Conservation (phyloP, 306 rosid species). For the Ceratonia siliqua region DNA sequence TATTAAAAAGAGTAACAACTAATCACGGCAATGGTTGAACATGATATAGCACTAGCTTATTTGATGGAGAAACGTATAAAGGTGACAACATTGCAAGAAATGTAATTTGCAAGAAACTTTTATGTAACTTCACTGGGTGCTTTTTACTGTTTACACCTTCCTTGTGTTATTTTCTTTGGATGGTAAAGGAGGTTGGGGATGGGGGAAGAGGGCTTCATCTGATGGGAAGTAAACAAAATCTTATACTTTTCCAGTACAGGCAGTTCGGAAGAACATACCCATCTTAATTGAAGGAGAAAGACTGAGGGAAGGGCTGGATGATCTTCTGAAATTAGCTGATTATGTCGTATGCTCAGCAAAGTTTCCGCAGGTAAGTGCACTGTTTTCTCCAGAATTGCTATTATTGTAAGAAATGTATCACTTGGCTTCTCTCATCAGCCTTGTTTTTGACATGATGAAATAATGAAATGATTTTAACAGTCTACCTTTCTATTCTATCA, state of each 20-base stretch:
- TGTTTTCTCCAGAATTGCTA: slow-evolving; percentile 23
- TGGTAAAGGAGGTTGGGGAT: slow-evolving; percentile 15
- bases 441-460: slow-evolving; percentile 18
- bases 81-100: not conserved
- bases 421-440: slow-evolving; percentile 15
- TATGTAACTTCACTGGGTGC: slow-evolving; percentile 1
- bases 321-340: slow-evolving; percentile 69
- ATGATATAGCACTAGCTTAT: not conserved
- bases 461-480: slow-evolving; percentile 24
- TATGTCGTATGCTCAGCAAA: slow-evolving; percentile 76
- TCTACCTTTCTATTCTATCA: slow-evolving; percentile 21
- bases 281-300: slow-evolving; percentile 87
- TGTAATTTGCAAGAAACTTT: slow-evolving; percentile 17
- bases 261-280: slow-evolving; percentile 70
- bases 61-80: slow-evolving; percentile 5
- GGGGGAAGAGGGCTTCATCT: slow-evolving; percentile 27
- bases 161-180: slow-evolving; percentile 14
- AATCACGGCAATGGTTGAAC: slow-evolving; percentile 17
- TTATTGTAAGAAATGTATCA: slow-evolving; percentile 10
- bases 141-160: slow-evolving; percentile 11
- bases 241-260: slow-evolving; percentile 63
- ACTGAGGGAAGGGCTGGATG: slow-evolving; percentile 85
- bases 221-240: slow-evolving; percentile 42
- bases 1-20: not conserved
- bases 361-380: slow-evolving; percentile 76